Percentiles rank a stretch among this genome's conserved stretches.
phyloP scores from a whole-genome alignment of 2,329 filamentous ascomycete genomes.

The Xylariaceae sp. region DNA sequence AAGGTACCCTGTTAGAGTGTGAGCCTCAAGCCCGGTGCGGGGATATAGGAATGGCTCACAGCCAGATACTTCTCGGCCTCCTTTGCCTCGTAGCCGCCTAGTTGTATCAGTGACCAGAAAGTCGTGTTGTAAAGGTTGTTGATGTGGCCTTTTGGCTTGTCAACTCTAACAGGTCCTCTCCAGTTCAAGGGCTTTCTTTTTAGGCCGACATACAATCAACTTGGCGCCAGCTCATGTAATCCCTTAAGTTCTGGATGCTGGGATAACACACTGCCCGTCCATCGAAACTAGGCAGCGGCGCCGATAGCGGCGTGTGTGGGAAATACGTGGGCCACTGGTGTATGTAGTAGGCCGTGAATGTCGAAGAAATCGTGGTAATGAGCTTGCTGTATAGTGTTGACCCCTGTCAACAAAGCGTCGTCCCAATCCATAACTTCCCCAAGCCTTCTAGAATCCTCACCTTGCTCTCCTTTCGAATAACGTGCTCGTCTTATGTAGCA shows the following conservation, averaged over 20 bases:
- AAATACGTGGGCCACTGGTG: conserved; percentile 75
- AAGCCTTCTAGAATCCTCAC: conserved; percentile 35
- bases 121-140: conserved; percentile 98
- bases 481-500: conserved; percentile 75
- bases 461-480: conserved; percentile 83
- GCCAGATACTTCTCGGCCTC: conserved; percentile 78
- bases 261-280: conserved; percentile 89
- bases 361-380: conserved; percentile 83
- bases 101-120: conserved; percentile 83
- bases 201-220: conserved; percentile 67
- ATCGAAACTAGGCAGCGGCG: conserved; percentile 84
- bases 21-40: conserved; percentile 14
- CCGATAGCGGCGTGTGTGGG: conserved; percentile 60
- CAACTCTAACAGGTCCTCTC: conserved; percentile 4
- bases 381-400: conserved; percentile 67
- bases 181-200: not conserved
- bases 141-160: conserved; percentile 69
- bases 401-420: conserved; percentile 1
- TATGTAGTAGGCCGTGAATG: conserved; percentile 88
- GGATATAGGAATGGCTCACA: conserved; percentile 37
- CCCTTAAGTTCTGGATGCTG: conserved; percentile 70
- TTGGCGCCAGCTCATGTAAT: conserved; percentile 97
- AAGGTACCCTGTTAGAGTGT: conserved; percentile 61
- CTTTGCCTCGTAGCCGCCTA: conserved; percentile 67
- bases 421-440: not conserved